phyloP scores from a whole-genome alignment of 1,284 basidiomycete species.

The Melampsora medusae region DNA sequence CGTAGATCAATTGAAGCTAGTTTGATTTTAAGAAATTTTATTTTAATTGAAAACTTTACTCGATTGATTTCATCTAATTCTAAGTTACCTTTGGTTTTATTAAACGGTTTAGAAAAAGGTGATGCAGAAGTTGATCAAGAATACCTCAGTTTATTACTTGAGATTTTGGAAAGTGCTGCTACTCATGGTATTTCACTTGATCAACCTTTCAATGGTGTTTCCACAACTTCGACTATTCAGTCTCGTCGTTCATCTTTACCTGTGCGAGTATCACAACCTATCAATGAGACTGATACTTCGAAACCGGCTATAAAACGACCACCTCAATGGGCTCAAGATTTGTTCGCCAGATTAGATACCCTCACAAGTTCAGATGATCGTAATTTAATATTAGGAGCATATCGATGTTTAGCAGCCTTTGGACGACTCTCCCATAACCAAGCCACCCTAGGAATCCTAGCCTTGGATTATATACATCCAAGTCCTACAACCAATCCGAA shows the following conservation, averaged over 20 bases:
- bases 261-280: neutral
- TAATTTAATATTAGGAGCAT: constrained; percentile 18
- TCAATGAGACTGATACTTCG: neutral
- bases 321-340: constrained; percentile 5
- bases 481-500: neutral
- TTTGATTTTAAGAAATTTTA: constrained; percentile 25
- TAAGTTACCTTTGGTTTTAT: neutral
- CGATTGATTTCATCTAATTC: constrained; percentile 6
- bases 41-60: constrained; percentile 1
- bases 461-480: neutral
- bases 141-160: constrained; percentile 59
- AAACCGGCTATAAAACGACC: neutral
- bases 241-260: neutral
- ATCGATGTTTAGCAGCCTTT: constrained; percentile 22
- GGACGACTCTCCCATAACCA: constrained; percentile 1
- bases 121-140: constrained; percentile 20
- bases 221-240: neutral
- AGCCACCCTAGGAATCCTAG: neutral
- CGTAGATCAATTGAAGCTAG: constrained; percentile 19
- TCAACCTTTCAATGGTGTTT: neutral
- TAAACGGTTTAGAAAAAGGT: neutral
- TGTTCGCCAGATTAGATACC: constrained; percentile 2
- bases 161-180: constrained; percentile 65
- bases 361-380: constrained; percentile 23
- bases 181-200: constrained; percentile 17